Percentiles rank a stretch among this genome's conserved stretches.
These are phyloP conservation scores for Mycena galericulata DNA, from an alignment of 768 basidiomycete species.

Conservation along the genomic window DNA sequence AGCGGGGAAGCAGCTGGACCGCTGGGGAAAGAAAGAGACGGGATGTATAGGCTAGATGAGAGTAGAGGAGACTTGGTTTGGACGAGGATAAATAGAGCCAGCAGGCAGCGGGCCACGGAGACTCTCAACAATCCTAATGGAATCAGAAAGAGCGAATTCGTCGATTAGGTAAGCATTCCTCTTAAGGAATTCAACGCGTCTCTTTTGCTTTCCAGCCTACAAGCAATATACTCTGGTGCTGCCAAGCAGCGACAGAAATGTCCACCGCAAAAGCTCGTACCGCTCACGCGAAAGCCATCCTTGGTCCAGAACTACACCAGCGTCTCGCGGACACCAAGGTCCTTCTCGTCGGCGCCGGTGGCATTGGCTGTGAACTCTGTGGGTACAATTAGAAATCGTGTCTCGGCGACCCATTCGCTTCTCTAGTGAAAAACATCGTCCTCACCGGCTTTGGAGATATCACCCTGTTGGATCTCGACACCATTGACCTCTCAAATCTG, in stretches of 20 bases:
- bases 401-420: not conserved
- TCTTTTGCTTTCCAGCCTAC: too few species aligned
- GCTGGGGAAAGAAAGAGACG: not conserved
- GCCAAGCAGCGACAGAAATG: too few species aligned
- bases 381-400: constrained; percentile 41
- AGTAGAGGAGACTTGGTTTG: too few species aligned
- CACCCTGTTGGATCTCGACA: constrained; percentile 95
- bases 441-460: constrained; percentile 93
- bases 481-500: constrained; percentile 97
- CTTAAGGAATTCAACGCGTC: too few species aligned
- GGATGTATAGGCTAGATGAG: not conserved
- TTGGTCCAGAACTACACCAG: constrained; percentile 78
- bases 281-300: constrained; percentile 78
- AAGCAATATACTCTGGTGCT: too few species aligned
- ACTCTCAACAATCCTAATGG: not conserved
- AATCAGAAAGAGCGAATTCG: not conserved
- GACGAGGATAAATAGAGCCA: not conserved
- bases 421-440: constrained; percentile 93
- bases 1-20: constrained; percentile 1
- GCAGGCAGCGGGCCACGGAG: not conserved
- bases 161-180: too few species aligned
- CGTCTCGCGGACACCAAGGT: constrained; percentile 75
- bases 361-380: constrained; percentile 97
- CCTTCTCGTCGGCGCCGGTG: constrained; percentile 94
- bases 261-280: constrained; percentile 63